Evolutionary conservation across 306 rosid species (phyloP).

Genomic region (Pyrus bretschneideri): DNA sequence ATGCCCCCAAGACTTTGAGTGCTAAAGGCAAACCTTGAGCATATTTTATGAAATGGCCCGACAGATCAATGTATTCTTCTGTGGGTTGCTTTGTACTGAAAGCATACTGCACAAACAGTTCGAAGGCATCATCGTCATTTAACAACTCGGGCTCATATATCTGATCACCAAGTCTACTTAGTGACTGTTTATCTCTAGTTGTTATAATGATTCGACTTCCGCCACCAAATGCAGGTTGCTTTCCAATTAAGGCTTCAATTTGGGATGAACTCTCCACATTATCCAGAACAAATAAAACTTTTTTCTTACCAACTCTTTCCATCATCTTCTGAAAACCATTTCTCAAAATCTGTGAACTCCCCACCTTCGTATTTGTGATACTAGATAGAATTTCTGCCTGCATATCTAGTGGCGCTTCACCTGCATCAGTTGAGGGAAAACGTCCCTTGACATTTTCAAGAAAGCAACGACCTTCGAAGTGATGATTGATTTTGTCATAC

Average conservation of each 20-base stretch:
- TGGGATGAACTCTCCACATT: constrained; percentile 6
- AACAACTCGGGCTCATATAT: too few species aligned
- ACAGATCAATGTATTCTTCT: too few species aligned
- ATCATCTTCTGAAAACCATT: background rate
- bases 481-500: background rate
- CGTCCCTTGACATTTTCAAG: constrained; percentile 10
- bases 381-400: constrained; percentile 14
- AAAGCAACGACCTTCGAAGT: constrained; percentile 7
- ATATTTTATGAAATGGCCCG: too few species aligned
- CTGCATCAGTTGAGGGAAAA: background rate
- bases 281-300: constrained; percentile 15
- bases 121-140: too few species aligned
- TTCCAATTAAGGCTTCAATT: constrained; percentile 8
- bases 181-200: constrained; percentile 8
- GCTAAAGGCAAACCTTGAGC: too few species aligned
- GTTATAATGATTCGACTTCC: constrained; percentile 25
- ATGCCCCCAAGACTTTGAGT: background rate
- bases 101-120: too few species aligned
- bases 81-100: too few species aligned
- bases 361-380: background rate
- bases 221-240: background rate
- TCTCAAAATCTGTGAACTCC: background rate
- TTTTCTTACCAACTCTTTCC: constrained; percentile 4
- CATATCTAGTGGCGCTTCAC: background rate
- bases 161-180: background rate